Evolutionary conservation across 2,329 filamentous ascomycete genomes (phyloP).

Genomic region (Neopestalotiopsis clavispora): DNA sequence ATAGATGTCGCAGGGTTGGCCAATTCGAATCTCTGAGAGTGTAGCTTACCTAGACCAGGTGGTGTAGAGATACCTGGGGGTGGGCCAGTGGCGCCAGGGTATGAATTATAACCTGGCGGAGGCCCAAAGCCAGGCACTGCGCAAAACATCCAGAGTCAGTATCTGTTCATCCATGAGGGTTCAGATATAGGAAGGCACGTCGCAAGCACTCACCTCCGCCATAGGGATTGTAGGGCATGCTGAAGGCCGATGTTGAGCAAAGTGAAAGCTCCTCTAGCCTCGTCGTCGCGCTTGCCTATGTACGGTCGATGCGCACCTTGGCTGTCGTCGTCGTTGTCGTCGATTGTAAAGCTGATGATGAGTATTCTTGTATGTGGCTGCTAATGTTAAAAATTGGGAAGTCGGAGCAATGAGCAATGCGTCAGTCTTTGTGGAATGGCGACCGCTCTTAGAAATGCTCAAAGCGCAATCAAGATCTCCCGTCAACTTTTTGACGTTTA

Average conservation of each 20-base stretch:
- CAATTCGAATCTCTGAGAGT: neutral
- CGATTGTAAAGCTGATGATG: neutral
- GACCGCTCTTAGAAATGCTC: neutral
- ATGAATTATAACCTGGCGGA: conserved; percentile 75
- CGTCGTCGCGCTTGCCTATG: neutral
- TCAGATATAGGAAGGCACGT: neutral
- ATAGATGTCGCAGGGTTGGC: neutral
- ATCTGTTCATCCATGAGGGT: neutral
- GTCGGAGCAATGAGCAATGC: neutral
- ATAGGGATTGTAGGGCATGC: conserved; percentile 67
- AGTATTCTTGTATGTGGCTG: neutral
- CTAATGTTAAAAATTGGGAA: neutral
- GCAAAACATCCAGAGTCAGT: conserved; percentile 15
- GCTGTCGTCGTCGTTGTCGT: neutral
- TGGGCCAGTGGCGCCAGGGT: conserved; percentile 61
- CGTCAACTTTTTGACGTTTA: conserved; percentile 7
- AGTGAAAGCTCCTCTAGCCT: neutral
- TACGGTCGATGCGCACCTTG: neutral
- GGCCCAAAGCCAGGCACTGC: conserved; percentile 70
- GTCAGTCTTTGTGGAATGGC: neutral
- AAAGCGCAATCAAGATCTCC: neutral
- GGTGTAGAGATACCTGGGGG: conserved; percentile 76
- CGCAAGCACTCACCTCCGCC: conserved; percentile 48
- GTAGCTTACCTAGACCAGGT: conserved; percentile 76
- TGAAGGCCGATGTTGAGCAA: neutral